phyloP scores from a whole-genome alignment of 2,329 filamentous ascomycete species.

The Seiridium unicorne region DNA sequence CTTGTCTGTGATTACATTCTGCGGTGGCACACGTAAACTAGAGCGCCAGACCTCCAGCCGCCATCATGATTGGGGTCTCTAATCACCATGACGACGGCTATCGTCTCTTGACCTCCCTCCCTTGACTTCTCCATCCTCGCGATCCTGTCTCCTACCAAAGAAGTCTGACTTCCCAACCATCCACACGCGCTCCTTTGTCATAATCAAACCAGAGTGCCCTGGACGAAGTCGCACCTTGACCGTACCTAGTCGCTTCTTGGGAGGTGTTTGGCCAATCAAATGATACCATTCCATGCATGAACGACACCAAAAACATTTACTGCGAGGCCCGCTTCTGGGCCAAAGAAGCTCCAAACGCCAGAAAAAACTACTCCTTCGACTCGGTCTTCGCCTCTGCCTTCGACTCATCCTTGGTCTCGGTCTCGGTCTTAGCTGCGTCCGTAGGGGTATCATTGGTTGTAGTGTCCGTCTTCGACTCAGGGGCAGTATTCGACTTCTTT shows the following conservation, averaged over 20 bases:
- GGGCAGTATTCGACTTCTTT: constrained; percentile 24
- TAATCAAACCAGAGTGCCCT: neutral
- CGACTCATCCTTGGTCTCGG: constrained; percentile 23
- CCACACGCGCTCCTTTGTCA: neutral
- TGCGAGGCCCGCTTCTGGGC: constrained; percentile 6
- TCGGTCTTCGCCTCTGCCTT: constrained; percentile 19
- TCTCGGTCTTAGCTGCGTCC: constrained; percentile 16
- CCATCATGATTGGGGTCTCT: neutral
- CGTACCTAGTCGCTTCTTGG: neutral
- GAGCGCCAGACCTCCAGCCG: neutral
- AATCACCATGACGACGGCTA: neutral
- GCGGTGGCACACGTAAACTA: constrained; percentile 1
- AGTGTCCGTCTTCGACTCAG: constrained; percentile 19
- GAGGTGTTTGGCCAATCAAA: neutral
- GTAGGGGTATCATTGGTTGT: constrained; percentile 21
- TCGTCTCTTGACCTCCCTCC: neutral
- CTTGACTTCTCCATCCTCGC: neutral
- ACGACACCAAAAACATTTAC: constrained; percentile 2
- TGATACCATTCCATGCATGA: neutral
- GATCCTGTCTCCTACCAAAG: neutral
- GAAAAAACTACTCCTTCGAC: constrained; percentile 21
- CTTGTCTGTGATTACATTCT: constrained; percentile 13
- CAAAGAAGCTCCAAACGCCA: constrained; percentile 5
- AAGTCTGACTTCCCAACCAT: neutral
- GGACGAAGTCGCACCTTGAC: neutral